Percentiles rank a stretch among this genome's conserved stretches.
These are phyloP conservation scores for Dendrothele bispora DNA, from an alignment of 768 basidiomycete genomes.

Conservation along the genomic window DNA sequence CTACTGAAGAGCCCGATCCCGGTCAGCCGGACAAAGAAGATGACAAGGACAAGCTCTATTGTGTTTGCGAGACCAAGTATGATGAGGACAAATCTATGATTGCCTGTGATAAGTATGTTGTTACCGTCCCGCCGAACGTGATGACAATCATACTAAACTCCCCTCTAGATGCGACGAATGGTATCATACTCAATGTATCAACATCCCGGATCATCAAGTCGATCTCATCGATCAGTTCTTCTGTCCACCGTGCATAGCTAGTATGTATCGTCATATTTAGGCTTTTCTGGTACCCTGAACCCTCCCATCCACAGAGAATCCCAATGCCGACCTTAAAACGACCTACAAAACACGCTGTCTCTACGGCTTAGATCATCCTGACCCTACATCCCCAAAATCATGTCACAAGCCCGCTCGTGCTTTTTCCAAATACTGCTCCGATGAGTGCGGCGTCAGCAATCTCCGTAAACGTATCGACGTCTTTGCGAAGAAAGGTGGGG, in stretches of 20 bases:
- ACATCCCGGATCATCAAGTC: constrained; percentile 77
- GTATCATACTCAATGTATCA: constrained; percentile 88
- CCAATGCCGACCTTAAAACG: constrained; percentile 59
- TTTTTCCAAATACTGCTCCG: constrained; percentile 91
- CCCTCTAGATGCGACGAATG: constrained; percentile 84
- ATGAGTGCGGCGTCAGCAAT: constrained; percentile 79
- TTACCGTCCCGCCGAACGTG: neutral
- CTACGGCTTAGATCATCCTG: constrained; percentile 62
- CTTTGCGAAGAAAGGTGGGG: constrained; percentile 64
- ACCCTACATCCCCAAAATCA: constrained; percentile 61
- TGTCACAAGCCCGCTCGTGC: constrained; percentile 81
- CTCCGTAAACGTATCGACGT: constrained; percentile 64
- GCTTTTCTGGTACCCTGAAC: no score
- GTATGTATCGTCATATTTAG: constrained; percentile 44
- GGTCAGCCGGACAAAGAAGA: constrained; percentile 47
- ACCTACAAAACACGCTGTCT: constrained; percentile 82
- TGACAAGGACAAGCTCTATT: constrained; percentile 75
- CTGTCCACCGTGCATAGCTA: constrained; percentile 76
- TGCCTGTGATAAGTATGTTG: constrained; percentile 81
- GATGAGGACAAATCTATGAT: constrained; percentile 91
- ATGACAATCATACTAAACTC: neutral
- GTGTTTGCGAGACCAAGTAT: constrained; percentile 84
- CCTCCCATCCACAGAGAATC: constrained; percentile 58
- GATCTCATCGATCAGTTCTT: constrained; percentile 93
- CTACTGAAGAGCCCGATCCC: constrained; percentile 34